Percentiles rank a stretch among this genome's conserved stretches.
Conservation (phyloP, 1,284 basidiomycete genomes). For the Malassezia yamatoensis region DNA sequence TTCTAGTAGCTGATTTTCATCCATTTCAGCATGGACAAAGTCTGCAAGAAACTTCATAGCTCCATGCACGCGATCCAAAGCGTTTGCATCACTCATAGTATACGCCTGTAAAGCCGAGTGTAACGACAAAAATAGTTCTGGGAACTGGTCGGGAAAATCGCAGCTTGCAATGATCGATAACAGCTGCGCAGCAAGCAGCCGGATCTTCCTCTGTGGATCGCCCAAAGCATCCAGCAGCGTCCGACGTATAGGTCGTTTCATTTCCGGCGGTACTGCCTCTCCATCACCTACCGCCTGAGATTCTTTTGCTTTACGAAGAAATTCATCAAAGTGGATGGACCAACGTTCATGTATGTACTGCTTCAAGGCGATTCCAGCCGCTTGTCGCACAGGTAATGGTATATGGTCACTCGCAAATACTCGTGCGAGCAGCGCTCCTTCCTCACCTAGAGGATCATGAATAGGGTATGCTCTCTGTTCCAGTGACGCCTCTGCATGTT, state of each 20-base stretch:
- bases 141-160: constrained; percentile 44
- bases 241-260: constrained; percentile 30
- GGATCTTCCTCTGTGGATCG: constrained; percentile 29
- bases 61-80: constrained; percentile 25
- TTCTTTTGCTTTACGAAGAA: constrained; percentile 4
- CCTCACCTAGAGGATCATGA: background rate
- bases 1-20: constrained; percentile 40
- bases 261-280: constrained; percentile 20
- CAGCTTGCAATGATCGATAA: constrained; percentile 33
- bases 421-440: constrained; percentile 10
- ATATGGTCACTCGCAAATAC: background rate
- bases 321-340: constrained; percentile 35
- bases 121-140: constrained; percentile 32
- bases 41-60: constrained; percentile 39
- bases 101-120: constrained; percentile 23
- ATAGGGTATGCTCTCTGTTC: background rate
- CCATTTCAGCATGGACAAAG: constrained; percentile 40
- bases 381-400: constrained; percentile 24
- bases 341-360: constrained; percentile 37
- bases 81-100: background rate
- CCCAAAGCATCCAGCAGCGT: constrained; percentile 27
- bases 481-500: constrained; percentile 3
- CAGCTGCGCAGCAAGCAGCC: constrained; percentile 31
- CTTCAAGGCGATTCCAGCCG: constrained; percentile 34
- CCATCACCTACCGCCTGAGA: constrained; percentile 13